Evolutionary conservation across 2,329 filamentous ascomycete genomes (phyloP), one percentile per base, ranked within the genome.

Genomic region (Cladosporium velox): DNA sequence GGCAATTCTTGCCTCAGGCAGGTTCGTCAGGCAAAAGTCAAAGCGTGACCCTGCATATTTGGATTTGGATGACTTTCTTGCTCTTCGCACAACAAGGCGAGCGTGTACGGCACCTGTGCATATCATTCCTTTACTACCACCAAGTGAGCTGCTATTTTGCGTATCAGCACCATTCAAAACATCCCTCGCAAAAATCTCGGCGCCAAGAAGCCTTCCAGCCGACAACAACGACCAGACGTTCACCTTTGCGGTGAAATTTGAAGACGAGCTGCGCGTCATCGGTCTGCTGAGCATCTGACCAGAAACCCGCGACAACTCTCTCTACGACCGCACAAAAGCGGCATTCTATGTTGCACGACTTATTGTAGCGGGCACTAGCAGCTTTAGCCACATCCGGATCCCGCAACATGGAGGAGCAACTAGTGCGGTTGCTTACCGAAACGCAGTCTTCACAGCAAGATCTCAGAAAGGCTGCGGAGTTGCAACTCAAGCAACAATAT

Each of bases 381-480:
- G 58, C 65, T 66, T 63, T 32, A 71, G 71, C 67, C 69, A 67
- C 38, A 65, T 34, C 59, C 65, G 47, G 44, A 63, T 81, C 75
- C 32, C 74, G 47, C 28, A 63, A 63, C 47, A 97, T 97, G 93
- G 93, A 97, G 86, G 90, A 96, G 81, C 90, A 96, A 84, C 88
- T 99, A 79, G 89, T 95, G 73, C 89, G 90, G 79, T 86, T 98
- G 78, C 89, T 99, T 70, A 88, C 90, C 74, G 92, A 93, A 80
- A 96, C 93, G 59, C 92, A 96, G 82, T 89, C 89, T 70, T 75
- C 91, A 67, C 87, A 89, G 67, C 89, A 94, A 78, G 88, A 82
- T 65, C 89, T 90, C 66, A 90, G 94, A 78, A 93, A 91, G 77
- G 88, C 91, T 77, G 95, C 95, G 72, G 95, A 99, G 81, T 84